Evolutionary conservation across 2,329 filamentous ascomycete species (phyloP).

Genomic region (Botrytis elliptica): DNA sequence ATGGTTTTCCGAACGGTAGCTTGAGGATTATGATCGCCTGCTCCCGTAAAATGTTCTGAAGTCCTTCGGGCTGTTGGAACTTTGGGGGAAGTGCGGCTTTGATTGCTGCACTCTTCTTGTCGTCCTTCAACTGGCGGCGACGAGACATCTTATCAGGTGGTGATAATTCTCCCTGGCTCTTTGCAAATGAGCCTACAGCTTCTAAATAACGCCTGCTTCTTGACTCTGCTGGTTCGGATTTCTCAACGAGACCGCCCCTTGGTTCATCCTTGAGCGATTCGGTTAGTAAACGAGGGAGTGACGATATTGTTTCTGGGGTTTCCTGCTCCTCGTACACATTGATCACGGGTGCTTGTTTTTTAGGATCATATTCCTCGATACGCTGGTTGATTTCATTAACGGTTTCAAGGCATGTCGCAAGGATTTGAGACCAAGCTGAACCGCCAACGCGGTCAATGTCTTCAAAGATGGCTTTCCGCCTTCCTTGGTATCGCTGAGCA

Average conservation of each 20-base stretch:
- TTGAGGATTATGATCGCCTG: slow-evolving; percentile 37
- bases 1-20: slow-evolving; percentile 61
- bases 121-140: slow-evolving; percentile 1
- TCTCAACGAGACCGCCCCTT: slow-evolving; percentile 35
- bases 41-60: slow-evolving; percentile 13
- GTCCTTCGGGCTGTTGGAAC: slow-evolving; percentile 3
- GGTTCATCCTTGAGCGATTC: slow-evolving; percentile 32
- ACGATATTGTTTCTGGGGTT: slow-evolving; percentile 30
- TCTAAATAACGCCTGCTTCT: slow-evolving; percentile 27
- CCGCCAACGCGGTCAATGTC: slow-evolving; percentile 83
- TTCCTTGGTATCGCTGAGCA: slow-evolving; percentile 68
- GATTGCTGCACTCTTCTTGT: slow-evolving; percentile 9
- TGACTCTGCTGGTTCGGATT: slow-evolving; percentile 25
- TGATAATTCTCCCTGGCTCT: slow-evolving; percentile 35
- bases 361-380: slow-evolving; percentile 54
- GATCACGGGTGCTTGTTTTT: slow-evolving; percentile 42
- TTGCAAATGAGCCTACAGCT: slow-evolving; percentile 34
- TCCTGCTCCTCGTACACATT: slow-evolving; percentile 26
- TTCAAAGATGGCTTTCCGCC: slow-evolving; percentile 74
- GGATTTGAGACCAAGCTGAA: slow-evolving; percentile 78
- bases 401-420: slow-evolving; percentile 64
- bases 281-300: slow-evolving; percentile 33
- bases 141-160: slow-evolving; percentile 22
- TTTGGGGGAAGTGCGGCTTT: background rate
- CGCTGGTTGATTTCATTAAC: slow-evolving; percentile 66